Base-by-base conservation (phyloP, 179 eudicot species). In the Actinidia arguta region DNA sequence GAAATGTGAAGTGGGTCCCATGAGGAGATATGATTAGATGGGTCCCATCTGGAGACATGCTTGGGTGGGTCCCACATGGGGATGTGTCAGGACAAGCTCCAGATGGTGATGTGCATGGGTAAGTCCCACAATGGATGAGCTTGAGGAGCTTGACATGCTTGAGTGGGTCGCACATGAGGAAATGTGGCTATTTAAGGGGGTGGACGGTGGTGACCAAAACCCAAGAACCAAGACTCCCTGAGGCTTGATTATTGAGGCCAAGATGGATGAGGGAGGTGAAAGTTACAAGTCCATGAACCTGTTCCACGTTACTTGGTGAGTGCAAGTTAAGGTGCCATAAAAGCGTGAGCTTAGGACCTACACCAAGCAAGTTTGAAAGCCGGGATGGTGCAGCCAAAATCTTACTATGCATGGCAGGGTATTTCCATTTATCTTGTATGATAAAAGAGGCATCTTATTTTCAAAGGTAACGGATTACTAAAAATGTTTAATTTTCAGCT, bases 1-100 rank as follows among this genome's bases (percentile, higher is more conserved):
- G 16, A 66, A 66, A 14, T 17, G n/a, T 8, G n/a, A 24, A n/a
- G 47, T 46, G 17, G 18, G 24, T 17, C 69, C 13, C 9, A 6
- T 1, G 6, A 17, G 69, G 14, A 25, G 42, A 20, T 63, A 39
- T 63, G 69, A 5, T 63, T 63, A 17, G 69, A 63, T 63, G 69
- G 42, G 39, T 63, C 12, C 69, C 42, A 25, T 6, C 13, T 5
- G 69, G 27, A 16, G 39, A 27, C 69, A 4, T 66, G 71, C 47
- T 66, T 14, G 71, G 71, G 71, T 25, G 72, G n/a, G 72, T 17
- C 72, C 17, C 3, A 36, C 31, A 67, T 67, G 48, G 72, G 70
- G 48, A 36, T 10, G 0, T 67, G n/a, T n/a, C n/a, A n/a, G n/a
- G n/a, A n/a, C n/a, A n/a, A n/a, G n/a, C n/a, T n/a, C n/a, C n/a